Conservation (phyloP, 1,284 basidiomycete species). For the Cerrena zonata region DNA sequence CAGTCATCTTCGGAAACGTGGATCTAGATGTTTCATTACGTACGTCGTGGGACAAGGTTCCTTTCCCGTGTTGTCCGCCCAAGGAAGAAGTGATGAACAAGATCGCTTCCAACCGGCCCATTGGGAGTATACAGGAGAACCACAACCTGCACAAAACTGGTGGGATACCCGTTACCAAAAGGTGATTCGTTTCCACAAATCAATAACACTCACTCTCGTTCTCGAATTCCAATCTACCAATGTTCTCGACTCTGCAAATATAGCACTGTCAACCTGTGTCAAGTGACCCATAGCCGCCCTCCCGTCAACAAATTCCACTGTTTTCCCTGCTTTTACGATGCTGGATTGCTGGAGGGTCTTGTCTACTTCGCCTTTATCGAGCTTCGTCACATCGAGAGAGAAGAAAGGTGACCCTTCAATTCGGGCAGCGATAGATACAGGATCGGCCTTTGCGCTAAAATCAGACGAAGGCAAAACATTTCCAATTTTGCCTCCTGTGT, state of each 20-base stretch:
- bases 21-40: conserved; percentile 18
- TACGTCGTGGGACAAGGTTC: conserved; percentile 68
- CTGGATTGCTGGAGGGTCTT: conserved; percentile 38
- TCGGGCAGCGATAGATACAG: conserved; percentile 44
- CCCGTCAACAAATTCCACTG: conserved; percentile 64
- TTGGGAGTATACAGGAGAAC: conserved; percentile 74
- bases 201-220: conserved; percentile 56
- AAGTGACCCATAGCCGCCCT: conserved; percentile 54
- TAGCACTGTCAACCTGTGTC: conserved; percentile 56
- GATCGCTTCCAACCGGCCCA: conserved; percentile 96
- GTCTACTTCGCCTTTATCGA: conserved; percentile 42
- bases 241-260: conserved; percentile 74
- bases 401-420: conserved; percentile 76
- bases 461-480: conserved; percentile 58
- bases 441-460: conserved; percentile 38
- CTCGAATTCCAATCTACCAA: conserved; percentile 86
- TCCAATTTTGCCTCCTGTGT: conserved; percentile 24
- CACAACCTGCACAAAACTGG: conserved; percentile 89
- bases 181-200: not conserved
- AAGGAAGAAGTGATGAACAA: conserved; percentile 71
- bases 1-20: conserved; percentile 1
- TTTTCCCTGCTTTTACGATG: conserved; percentile 33
- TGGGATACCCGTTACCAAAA: conserved; percentile 4
- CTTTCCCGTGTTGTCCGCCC: conserved; percentile 54
- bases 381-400: conserved; percentile 64